A percentile compares a stretch with the other conserved stretches of the same genome.
Evolutionary conservation across 371 early-diverging fungal genomes (phyloP).

Genomic region (Blakeslea trispora): DNA sequence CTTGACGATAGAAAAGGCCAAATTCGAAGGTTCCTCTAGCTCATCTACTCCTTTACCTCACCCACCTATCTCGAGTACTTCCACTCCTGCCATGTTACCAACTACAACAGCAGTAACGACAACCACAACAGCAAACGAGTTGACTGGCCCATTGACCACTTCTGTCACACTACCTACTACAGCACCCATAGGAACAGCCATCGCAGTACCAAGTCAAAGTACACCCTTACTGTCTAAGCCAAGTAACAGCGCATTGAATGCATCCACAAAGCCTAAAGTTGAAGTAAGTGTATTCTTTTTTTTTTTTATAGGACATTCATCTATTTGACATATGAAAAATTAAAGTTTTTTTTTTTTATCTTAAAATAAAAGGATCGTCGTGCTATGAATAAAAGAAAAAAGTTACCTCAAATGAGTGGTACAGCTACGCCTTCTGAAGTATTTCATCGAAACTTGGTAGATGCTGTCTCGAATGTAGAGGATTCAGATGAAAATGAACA

Average conservation of each 20-base stretch:
- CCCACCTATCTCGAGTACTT: constrained; percentile 11
- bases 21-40: constrained; percentile 8
- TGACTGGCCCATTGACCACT: constrained; percentile 14
- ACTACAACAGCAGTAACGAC: neutral
- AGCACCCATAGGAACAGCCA: constrained; percentile 13
- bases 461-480: constrained; percentile 50
- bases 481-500: constrained; percentile 55
- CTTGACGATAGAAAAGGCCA: constrained; percentile 44
- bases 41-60: constrained; percentile 18
- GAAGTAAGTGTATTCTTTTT: too few species aligned
- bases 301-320: too few species aligned
- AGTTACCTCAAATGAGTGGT: constrained; percentile 33
- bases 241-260: too few species aligned
- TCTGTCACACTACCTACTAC: constrained; percentile 21
- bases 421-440: constrained; percentile 46
- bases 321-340: neutral
- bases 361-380: constrained; percentile 9
- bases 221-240: constrained; percentile 19
- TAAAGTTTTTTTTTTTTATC: neutral
- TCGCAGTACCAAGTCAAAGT: constrained; percentile 24
- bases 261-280: constrained; percentile 16
- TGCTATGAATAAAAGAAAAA: constrained; percentile 28
- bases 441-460: constrained; percentile 48
- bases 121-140: constrained; percentile 3
- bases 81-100: constrained; percentile 9